Evolutionary conservation across 805 yeast genomes (phyloP).

Genomic region (Torulaspora quercuum): DNA sequence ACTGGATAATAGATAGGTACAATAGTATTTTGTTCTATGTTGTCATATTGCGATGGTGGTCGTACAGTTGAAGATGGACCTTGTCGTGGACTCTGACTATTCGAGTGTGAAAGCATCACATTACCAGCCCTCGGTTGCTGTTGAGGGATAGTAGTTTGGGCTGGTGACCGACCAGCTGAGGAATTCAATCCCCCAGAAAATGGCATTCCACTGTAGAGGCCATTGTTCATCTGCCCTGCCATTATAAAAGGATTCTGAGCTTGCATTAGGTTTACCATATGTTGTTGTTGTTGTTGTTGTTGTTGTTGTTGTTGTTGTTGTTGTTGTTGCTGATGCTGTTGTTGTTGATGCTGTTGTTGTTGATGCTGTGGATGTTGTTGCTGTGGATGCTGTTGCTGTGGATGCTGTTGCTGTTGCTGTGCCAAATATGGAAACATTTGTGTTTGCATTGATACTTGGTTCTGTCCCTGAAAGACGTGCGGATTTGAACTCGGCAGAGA

Average conservation of each 20-base stretch:
- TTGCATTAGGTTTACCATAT: constrained; percentile 9
- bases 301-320: constrained; percentile 4
- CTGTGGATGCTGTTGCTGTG: too few species aligned
- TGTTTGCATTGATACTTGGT: constrained; percentile 6
- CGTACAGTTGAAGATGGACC: too few species aligned
- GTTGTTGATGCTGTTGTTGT: too few species aligned
- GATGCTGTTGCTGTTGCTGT: constrained; percentile 4
- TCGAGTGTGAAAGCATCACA: too few species aligned
- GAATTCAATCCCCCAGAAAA: constrained; percentile 3
- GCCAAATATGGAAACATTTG: constrained; percentile 4
- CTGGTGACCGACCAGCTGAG: constrained; percentile 2
- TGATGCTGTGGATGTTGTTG: too few species aligned
- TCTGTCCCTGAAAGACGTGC: constrained; percentile 6
- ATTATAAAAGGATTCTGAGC: constrained; percentile 7
- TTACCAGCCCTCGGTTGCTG: too few species aligned
- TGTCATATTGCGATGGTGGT: neutral
- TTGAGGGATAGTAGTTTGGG: constrained; percentile 1
- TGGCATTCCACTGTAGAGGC: constrained; percentile 3
- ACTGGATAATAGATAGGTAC: constrained; percentile 1
- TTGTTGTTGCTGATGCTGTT: too few species aligned
- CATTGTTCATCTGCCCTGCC: constrained; percentile 10
- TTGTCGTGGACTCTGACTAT: too few species aligned
- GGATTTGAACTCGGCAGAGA: neutral
- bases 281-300: constrained; percentile 5
- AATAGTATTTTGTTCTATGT: neutral